Percentiles rank a stretch among this genome's conserved stretches.
Conservation (phyloP, 176 grass and related monocot genomes). For the Hsuehochloa calcarea region DNA sequence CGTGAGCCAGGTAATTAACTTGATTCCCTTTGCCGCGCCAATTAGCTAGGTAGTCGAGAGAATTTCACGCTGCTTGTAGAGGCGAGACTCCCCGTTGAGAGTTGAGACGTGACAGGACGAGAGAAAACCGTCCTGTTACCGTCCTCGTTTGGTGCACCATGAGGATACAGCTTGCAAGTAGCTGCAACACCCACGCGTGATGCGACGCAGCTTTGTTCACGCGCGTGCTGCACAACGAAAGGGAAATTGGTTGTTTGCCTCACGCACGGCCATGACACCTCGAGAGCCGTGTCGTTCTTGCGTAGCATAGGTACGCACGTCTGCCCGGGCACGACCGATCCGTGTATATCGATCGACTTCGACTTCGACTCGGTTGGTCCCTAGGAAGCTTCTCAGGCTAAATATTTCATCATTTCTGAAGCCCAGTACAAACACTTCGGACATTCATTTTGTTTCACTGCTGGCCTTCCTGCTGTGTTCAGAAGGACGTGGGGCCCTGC, state of each 20-base stretch:
- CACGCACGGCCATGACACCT: conserved; percentile 4
- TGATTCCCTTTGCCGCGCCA: neutral
- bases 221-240: neutral
- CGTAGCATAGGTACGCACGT: neutral
- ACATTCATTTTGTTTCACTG: neutral
- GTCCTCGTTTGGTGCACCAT: too few species aligned
- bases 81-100: neutral
- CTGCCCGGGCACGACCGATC: neutral
- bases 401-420: neutral
- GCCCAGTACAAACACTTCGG: neutral
- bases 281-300: conserved; percentile 1
- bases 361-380: neutral
- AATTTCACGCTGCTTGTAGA: neutral
- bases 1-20: conserved; percentile 72
- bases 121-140: neutral
- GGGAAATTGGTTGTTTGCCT: neutral
- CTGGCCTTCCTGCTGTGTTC: neutral
- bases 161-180: neutral
- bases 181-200: neutral
- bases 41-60: neutral
- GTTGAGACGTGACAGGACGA: neutral
- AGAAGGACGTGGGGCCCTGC: neutral
- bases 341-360: neutral
- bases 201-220: conserved; percentile 15
- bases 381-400: neutral